Base-by-base conservation (phyloP, 2,329 filamentous ascomycete genomes). In the Pyrenophora graminea region DNA sequence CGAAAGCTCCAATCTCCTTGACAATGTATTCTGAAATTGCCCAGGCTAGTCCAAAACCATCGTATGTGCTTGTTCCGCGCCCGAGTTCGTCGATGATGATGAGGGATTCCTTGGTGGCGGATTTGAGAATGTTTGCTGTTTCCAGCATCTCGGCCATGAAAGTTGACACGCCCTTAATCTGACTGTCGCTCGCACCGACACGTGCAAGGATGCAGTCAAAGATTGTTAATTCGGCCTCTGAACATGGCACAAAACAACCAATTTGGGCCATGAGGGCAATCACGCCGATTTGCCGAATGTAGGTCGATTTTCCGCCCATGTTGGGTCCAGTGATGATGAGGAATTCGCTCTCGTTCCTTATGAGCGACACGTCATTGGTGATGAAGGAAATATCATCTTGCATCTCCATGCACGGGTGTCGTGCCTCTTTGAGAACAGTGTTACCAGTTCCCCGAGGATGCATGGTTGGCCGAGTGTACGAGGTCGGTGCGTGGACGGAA, bases 61-160 rank as follows among this genome's bases (percentile, higher is more conserved):
- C 95, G 72, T 99, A 99, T 0, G 95, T 99, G 56, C 91, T 97
- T 0, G 94, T 99, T 50, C 94, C 94, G 54, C 94, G 90, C 42
- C 94, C 94, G 2, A 99, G 85, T 73, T 99, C 94, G 73, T 99
- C 95, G 63, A 99, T 97, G 74, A 99, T 97, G 76, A 99, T 97
- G 45, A 99, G 83, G 4, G 91, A 96, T 71, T 99, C 94, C 27
- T 88, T 85, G 0, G 94, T 99, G 2, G 94, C 94, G 0, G 91
- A 95, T 77, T 97, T 97, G 68, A 99, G 86, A 59, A 99, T 99
- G 71, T 97, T 97, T 61, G 94, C 91, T 1, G 94, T 99, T 73
- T 99, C 94, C 18, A 99, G 83, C 94, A 99, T 99, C 77, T 99
- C 94, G 1, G 94, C 94, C 95, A 99, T 99, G 74, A 99, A 99